Conservation (phyloP, 306 rosid species). For the Senna siamea region DNA sequence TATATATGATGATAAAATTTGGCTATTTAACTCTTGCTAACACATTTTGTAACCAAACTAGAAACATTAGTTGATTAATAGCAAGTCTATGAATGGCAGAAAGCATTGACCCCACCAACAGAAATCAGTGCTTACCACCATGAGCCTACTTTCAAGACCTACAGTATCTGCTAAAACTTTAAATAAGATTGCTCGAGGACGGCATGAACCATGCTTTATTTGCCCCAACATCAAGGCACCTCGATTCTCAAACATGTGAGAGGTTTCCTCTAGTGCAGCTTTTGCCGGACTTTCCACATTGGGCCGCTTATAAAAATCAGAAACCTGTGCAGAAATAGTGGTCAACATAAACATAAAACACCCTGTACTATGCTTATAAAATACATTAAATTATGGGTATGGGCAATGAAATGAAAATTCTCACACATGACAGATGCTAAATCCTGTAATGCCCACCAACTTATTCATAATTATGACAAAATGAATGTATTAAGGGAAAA, state of each 20-base stretch:
- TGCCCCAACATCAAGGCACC: conserved; percentile 89
- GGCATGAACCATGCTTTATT: conserved; percentile 91
- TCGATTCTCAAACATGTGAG: conserved; percentile 79
- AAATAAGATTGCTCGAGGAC: conserved; percentile 94
- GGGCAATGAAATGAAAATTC: conserved; percentile 30
- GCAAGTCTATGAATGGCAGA: not conserved
- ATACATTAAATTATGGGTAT: conserved; percentile 2
- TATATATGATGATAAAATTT: conserved; percentile 24
- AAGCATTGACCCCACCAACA: conserved; percentile 30
- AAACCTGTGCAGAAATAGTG: conserved; percentile 64
- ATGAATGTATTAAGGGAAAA: no score
- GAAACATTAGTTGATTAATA: conserved; percentile 11
- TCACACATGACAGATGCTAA: not conserved
- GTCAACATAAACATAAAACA: conserved; percentile 14
- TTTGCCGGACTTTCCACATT: conserved; percentile 86
- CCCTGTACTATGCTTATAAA: conserved; percentile 19
- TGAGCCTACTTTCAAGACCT: conserved; percentile 86
- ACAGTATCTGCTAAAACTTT: conserved; percentile 93
- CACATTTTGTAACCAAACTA: not conserved
- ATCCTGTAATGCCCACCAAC: conserved; percentile 8
- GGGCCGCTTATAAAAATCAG: conserved; percentile 86
- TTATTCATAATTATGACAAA: conserved; percentile 32
- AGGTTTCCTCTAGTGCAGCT: conserved; percentile 76
- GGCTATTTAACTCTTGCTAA: conserved; percentile 31
- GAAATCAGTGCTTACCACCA: conserved; percentile 72